Evolutionary conservation across 2,329 filamentous ascomycete species (phyloP).

Genomic region (Aspergillus chevalieri): DNA sequence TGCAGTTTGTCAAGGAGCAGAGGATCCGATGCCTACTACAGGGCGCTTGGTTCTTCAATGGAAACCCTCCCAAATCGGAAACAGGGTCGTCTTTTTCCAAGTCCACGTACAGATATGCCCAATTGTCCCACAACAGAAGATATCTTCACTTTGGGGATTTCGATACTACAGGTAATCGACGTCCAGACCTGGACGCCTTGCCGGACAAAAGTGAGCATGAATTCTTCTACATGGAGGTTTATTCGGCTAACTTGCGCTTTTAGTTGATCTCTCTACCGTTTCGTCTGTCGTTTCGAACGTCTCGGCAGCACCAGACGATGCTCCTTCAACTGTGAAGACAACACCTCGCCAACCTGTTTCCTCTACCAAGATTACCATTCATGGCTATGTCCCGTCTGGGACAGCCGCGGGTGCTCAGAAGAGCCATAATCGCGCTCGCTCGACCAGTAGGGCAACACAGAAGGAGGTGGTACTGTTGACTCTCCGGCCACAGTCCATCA

Average conservation of each 20-base stretch:
- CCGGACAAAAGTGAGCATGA: conserved; percentile 59
- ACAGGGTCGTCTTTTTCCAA: conserved; percentile 36
- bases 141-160: conserved; percentile 90
- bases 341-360: conserved; percentile 27
- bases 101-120: conserved; percentile 68
- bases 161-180: conserved; percentile 54
- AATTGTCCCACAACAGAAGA: conserved; percentile 82
- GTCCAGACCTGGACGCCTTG: conserved; percentile 67
- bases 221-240: not conserved
- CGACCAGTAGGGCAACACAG: conserved; percentile 28
- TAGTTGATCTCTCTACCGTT: conserved; percentile 75
- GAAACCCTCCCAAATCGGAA: conserved; percentile 47
- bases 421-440: conserved; percentile 26
- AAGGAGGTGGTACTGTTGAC: conserved; percentile 72
- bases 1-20: conserved; percentile 97
- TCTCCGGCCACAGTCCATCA: conserved; percentile 74
- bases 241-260: conserved; percentile 5
- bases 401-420: conserved; percentile 25
- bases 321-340: conserved; percentile 44
- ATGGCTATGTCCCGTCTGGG: conserved; percentile 55
- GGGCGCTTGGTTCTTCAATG: conserved; percentile 75
- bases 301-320: conserved; percentile 55
- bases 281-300: conserved; percentile 94
- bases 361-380: conserved; percentile 85
- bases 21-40: conserved; percentile 81